Conservation (phyloP, 2,329 filamentous ascomycete genomes). For the Xylariaceae sp. region DNA sequence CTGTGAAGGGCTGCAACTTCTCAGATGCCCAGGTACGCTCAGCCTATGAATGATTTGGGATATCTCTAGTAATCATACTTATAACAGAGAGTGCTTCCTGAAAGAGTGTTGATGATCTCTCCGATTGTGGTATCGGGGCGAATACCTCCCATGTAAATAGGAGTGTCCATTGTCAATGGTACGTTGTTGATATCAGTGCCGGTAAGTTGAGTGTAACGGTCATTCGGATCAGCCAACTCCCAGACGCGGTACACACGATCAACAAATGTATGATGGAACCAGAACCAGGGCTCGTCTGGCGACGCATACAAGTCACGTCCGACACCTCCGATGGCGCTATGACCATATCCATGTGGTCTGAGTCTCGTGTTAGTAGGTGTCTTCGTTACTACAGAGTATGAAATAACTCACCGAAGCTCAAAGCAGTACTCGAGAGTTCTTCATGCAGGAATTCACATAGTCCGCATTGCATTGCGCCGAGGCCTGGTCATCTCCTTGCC, state of each 20-base stretch:
- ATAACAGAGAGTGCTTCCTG: conserved; percentile 13
- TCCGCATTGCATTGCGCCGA: conserved; percentile 12
- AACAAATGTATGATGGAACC: conserved; percentile 18
- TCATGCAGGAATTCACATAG: conserved; percentile 14
- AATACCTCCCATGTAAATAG: conserved; percentile 13
- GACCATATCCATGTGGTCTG: conserved; percentile 18
- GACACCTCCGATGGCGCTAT: conserved; percentile 15
- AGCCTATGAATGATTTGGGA: too few species aligned
- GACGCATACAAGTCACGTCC: conserved; percentile 17
- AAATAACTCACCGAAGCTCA: conserved; percentile 15
- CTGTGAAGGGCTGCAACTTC: too few species aligned
- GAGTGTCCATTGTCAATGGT: conserved; percentile 11
- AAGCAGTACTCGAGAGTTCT: conserved; percentile 13
- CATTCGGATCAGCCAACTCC: conserved; percentile 13
- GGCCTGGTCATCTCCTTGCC: conserved; percentile 7
- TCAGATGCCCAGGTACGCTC: too few species aligned
- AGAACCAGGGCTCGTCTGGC: conserved; percentile 17
- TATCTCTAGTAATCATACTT: conserved; percentile 17
- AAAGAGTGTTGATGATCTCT: conserved; percentile 15
- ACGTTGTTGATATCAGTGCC: conserved; percentile 15
- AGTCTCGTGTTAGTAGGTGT: background rate
- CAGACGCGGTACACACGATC: conserved; percentile 16
- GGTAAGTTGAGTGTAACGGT: conserved; percentile 13
- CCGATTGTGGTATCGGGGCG: conserved; percentile 13
- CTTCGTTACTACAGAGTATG: background rate